These are phyloP conservation scores for Pseudonitzschia multiseries DNA, from an alignment of 108 stramenopile genomes.

Conservation along the genomic window DNA sequence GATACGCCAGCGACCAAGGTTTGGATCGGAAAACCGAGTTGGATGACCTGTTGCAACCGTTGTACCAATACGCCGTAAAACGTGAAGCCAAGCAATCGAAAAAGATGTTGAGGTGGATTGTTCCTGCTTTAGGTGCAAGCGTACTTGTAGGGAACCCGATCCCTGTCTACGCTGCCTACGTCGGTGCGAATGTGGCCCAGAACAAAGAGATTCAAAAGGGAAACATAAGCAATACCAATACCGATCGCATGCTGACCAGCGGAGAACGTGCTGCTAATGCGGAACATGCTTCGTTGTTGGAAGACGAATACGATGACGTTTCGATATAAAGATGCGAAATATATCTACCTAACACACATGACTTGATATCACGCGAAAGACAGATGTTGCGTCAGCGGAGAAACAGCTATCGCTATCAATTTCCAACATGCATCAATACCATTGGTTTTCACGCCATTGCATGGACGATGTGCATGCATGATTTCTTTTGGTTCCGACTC, in stretches of 20 bases:
- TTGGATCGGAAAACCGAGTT: constrained; percentile 54
- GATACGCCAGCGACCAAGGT: constrained; percentile 39
- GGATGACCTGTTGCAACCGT: constrained; percentile 34
- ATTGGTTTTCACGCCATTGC: too few relatives aligned
- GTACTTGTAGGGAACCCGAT: constrained; percentile 12
- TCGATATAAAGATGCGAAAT: neutral
- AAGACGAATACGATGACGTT: constrained; percentile 12
- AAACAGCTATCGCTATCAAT: too few relatives aligned
- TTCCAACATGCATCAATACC: too few relatives aligned
- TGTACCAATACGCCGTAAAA: constrained; percentile 11
- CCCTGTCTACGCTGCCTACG: constrained; percentile 1
- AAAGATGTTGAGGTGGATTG: constrained; percentile 3
- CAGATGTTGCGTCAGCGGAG: neutral
- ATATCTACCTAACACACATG: neutral
- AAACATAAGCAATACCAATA: neutral
- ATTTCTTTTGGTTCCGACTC: too few relatives aligned
- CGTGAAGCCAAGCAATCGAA: constrained; percentile 17
- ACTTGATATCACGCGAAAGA: neutral
- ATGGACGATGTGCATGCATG: too few relatives aligned
- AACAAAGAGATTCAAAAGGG: constrained; percentile 12
- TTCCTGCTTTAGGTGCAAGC: constrained; percentile 1
- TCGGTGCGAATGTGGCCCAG: constrained; percentile 4
- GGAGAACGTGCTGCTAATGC: constrained; percentile 21
- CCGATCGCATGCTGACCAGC: neutral
- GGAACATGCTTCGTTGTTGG: constrained; percentile 19